Conservation (phyloP, 495 filamentous ascomycete genomes). For the Entonaema liquescens region DNA sequence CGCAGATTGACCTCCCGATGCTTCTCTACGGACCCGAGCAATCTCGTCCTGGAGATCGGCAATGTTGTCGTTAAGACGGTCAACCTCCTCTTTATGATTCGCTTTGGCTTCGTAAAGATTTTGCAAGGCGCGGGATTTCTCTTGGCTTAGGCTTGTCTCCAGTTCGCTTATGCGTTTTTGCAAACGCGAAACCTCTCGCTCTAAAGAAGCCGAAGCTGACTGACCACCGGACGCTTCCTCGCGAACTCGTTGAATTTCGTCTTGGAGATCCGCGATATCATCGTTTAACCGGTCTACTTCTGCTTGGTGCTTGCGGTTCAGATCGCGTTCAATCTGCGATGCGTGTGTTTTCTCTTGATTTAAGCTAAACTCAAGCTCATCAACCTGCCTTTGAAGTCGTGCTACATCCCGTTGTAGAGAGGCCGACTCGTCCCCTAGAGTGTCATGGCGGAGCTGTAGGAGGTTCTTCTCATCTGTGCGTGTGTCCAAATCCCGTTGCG, state of each 20-base stretch:
- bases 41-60: slow-evolving; percentile 74
- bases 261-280: slow-evolving; percentile 45
- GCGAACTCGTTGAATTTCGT: slow-evolving; percentile 52
- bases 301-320: slow-evolving; percentile 54
- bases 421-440: slow-evolving; percentile 69
- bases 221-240: slow-evolving; percentile 52
- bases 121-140: slow-evolving; percentile 41
- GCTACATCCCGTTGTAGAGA: slow-evolving; percentile 68
- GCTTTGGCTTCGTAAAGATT: slow-evolving; percentile 33
- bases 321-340: slow-evolving; percentile 63
- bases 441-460: slow-evolving; percentile 70
- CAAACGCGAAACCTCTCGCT: slow-evolving; percentile 32
- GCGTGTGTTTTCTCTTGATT: slow-evolving; percentile 67
- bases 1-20: slow-evolving; percentile 50
- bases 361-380: slow-evolving; percentile 66
- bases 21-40: slow-evolving; percentile 50
- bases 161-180: slow-evolving; percentile 35
- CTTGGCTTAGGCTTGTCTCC: slow-evolving; percentile 48
- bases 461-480: slow-evolving; percentile 71
- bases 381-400: slow-evolving; percentile 60
- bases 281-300: slow-evolving; percentile 57
- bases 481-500: slow-evolving; percentile 63
- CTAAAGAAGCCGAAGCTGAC: slow-evolving; percentile 42
- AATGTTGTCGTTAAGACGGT: slow-evolving; percentile 66
- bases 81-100: slow-evolving; percentile 36